These are phyloP conservation scores for Aphanoascus verrucosus DNA, from an alignment of 2,329 filamentous ascomycete species.

Conservation along the genomic window DNA sequence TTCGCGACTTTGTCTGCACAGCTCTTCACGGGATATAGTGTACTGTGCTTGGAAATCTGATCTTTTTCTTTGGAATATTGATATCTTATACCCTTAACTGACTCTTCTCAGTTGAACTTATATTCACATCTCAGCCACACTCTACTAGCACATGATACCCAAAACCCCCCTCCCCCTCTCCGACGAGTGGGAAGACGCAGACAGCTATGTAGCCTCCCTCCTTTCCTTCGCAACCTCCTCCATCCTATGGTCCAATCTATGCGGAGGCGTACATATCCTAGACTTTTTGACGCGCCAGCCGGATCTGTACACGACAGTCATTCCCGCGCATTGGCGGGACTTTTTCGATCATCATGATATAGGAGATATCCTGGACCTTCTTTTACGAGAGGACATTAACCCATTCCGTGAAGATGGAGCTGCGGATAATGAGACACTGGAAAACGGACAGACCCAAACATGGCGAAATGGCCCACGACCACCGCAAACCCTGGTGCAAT, in stretches of 20 bases:
- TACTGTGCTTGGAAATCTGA: no score
- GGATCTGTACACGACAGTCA: slow-evolving; percentile 64
- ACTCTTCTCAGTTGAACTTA: not conserved
- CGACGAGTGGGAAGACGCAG: slow-evolving; percentile 56
- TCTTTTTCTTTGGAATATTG: not conserved
- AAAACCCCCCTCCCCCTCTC: slow-evolving; percentile 54
- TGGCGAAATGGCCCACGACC: slow-evolving; percentile 39
- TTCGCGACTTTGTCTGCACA: not conserved
- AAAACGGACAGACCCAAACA: slow-evolving; percentile 14
- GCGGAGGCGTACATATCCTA: slow-evolving; percentile 90
- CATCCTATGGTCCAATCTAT: slow-evolving; percentile 73
- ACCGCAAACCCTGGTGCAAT: slow-evolving; percentile 53
- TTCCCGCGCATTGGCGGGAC: slow-evolving; percentile 69
- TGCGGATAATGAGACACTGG: not conserved
- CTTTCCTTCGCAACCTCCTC: slow-evolving; percentile 65
- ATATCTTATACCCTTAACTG: not conserved
- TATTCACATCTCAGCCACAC: not conserved
- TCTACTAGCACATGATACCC: slow-evolving; percentile 38
- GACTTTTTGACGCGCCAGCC: slow-evolving; percentile 87
- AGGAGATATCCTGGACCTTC: slow-evolving; percentile 65
- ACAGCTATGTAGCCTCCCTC: slow-evolving; percentile 69
- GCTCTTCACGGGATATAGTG: no score
- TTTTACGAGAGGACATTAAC: slow-evolving; percentile 66
- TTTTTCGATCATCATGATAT: slow-evolving; percentile 64
- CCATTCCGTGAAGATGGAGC: slow-evolving; percentile 24